A percentile compares a stretch with the other conserved stretches of the same genome.
These are phyloP conservation scores for Sordariomycetes sp. DNA, from an alignment of 2,329 filamentous ascomycete genomes.

Conservation along the genomic window DNA sequence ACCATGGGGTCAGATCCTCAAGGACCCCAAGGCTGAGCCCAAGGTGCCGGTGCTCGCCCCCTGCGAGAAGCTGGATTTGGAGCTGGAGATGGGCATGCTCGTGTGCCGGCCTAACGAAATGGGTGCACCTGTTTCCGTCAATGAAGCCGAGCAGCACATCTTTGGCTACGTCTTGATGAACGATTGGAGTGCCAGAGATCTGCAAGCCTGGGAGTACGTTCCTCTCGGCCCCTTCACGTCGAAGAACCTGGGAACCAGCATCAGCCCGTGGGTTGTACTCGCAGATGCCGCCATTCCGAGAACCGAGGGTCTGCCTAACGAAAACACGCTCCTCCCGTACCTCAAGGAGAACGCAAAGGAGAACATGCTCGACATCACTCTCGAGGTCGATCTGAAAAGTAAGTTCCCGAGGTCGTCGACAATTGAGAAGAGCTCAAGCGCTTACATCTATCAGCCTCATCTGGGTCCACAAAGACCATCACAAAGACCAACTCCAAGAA, in stretches of 20 bases:
- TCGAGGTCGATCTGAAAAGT: constrained; percentile 30
- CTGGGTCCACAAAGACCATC: constrained; percentile 21
- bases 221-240: constrained; percentile 49
- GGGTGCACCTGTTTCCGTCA: constrained; percentile 56
- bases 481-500: constrained; percentile 24
- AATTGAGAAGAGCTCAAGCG: neutral
- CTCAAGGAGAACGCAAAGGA: constrained; percentile 45
- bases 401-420: constrained; percentile 9
- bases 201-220: constrained; percentile 46
- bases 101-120: constrained; percentile 57
- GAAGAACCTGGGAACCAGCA: constrained; percentile 46
- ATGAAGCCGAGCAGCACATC: constrained; percentile 50
- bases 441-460: constrained; percentile 12
- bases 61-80: constrained; percentile 59
- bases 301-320: constrained; percentile 17
- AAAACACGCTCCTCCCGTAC: constrained; percentile 23
- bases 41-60: constrained; percentile 50
- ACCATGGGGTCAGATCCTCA: constrained; percentile 66
- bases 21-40: too few species aligned
- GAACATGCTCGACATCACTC: constrained; percentile 24
- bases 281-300: constrained; percentile 7
- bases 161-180: constrained; percentile 43
- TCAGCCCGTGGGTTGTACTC: constrained; percentile 46
- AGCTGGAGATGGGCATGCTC: constrained; percentile 71
- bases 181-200: constrained; percentile 49